These are phyloP conservation scores for Diaporthe sp. DNA, from an alignment of 2,329 filamentous ascomycete species.

Conservation along the genomic window DNA sequence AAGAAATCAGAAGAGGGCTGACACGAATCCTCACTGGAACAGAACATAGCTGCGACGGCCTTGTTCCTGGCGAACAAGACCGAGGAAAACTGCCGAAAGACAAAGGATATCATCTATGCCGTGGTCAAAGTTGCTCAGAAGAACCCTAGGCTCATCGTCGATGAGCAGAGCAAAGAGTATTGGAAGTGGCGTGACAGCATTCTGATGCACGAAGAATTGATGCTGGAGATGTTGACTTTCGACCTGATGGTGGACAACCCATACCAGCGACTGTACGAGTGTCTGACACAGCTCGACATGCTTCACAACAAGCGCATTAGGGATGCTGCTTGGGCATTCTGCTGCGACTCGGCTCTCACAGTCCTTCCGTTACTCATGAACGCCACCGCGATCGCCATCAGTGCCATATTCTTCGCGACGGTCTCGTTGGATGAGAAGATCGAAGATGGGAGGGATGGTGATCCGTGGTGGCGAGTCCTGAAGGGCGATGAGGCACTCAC, in stretches of 20 bases:
- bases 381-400: slow-evolving; percentile 85
- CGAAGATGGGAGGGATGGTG: slow-evolving; percentile 77
- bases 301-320: slow-evolving; percentile 86
- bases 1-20: not conserved
- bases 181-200: slow-evolving; percentile 98
- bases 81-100: slow-evolving; percentile 96
- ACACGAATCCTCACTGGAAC: slow-evolving; percentile 28
- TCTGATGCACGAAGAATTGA: slow-evolving; percentile 89
- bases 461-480: slow-evolving; percentile 89
- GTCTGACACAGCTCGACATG: slow-evolving; percentile 79
- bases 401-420: slow-evolving; percentile 88
- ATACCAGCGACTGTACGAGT: slow-evolving; percentile 86
- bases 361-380: slow-evolving; percentile 86
- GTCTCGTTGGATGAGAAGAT: slow-evolving; percentile 81
- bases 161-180: slow-evolving; percentile 98
- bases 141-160: slow-evolving; percentile 88
- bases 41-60: slow-evolving; percentile 89
- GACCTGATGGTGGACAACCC: slow-evolving; percentile 93
- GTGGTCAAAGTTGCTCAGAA: slow-evolving; percentile 97
- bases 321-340: slow-evolving; percentile 92
- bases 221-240: slow-evolving; percentile 93
- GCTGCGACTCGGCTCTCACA: slow-evolving; percentile 91
- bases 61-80: slow-evolving; percentile 97
- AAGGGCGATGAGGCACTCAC: slow-evolving; percentile 80
- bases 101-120: slow-evolving; percentile 93